These are phyloP conservation scores for Candida maesae DNA, from an alignment of 805 yeast genomes.

Conservation along the genomic window DNA sequence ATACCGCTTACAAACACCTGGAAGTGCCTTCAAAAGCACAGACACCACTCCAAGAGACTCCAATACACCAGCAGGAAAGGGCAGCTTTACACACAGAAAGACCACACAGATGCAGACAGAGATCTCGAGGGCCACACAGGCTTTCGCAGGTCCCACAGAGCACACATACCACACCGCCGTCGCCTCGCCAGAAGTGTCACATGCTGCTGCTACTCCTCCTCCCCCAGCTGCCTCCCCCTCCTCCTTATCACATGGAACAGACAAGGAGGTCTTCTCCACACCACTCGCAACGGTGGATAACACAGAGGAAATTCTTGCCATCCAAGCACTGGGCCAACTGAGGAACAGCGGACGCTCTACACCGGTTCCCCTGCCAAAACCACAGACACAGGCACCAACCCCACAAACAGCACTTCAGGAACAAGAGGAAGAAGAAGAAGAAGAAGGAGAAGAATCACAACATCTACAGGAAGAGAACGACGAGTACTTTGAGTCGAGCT, in stretches of 20 bases:
- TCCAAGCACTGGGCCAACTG: conserved; percentile 25
- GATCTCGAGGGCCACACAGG: not conserved
- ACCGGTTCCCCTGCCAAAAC: conserved; percentile 4
- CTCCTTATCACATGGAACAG: conserved; percentile 10
- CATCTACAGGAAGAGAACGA: conserved; percentile 26
- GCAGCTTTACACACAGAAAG: not conserved
- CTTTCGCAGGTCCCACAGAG: not conserved
- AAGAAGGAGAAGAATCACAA: too few relatives aligned
- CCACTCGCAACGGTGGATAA: conserved; percentile 2
- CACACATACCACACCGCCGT: not conserved
- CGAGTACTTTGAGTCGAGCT: conserved; percentile 39
- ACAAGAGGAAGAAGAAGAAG: too few relatives aligned
- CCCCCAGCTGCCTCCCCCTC: conserved; percentile 3
- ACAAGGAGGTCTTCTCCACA: conserved; percentile 6
- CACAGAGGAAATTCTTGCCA: conserved; percentile 20
- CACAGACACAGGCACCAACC: not conserved
- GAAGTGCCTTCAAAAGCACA: too few relatives aligned
- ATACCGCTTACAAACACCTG: too few relatives aligned
- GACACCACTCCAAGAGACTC: too few relatives aligned
- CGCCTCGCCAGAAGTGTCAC: conserved; percentile 3
- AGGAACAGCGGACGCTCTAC: conserved; percentile 21
- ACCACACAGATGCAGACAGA: not conserved
- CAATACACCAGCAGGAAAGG: too few relatives aligned
- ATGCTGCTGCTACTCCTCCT: too few relatives aligned
- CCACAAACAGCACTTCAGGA: not conserved